Conservation (phyloP, 1,139 yeast genomes). For the Debaryomyces sp. region DNA sequence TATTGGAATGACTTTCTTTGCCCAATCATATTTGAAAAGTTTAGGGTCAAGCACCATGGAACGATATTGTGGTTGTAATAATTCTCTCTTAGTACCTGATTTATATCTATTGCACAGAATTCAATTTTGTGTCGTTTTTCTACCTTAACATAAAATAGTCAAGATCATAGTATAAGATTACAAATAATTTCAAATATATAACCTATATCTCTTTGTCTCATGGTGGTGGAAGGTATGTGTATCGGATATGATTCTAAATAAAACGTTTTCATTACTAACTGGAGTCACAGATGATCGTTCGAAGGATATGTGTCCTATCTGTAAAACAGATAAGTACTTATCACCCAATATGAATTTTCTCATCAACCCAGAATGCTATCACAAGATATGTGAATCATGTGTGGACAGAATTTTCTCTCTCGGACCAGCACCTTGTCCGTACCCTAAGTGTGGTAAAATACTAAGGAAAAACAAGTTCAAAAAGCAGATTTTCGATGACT, state of each 20-base stretch:
- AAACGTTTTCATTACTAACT: conserved; percentile 7
- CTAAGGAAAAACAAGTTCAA: conserved; percentile 88
- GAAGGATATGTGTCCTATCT: conserved; percentile 93
- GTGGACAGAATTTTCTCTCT: conserved; percentile 90
- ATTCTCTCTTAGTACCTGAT: conserved; percentile 37
- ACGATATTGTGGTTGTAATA: conserved; percentile 32
- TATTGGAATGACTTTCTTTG: conserved; percentile 23
- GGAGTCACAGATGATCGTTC: conserved; percentile 34
- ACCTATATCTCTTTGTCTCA: not conserved
- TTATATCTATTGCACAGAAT: not conserved
- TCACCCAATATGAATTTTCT: conserved; percentile 93
- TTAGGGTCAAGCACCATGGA: conserved; percentile 5
- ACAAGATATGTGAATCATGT: conserved; percentile 95
- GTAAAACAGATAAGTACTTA: conserved; percentile 91
- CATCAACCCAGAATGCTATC: conserved; percentile 96
- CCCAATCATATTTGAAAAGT: conserved; percentile 6
- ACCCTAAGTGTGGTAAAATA: conserved; percentile 86
- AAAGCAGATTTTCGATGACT: conserved; percentile 89
- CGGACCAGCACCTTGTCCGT: conserved; percentile 98
- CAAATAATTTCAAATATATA: not conserved
- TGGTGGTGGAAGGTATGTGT: conserved; percentile 8
- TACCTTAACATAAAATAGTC: not conserved
- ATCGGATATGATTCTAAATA: not conserved
- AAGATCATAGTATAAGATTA: not conserved
- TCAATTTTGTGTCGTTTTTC: not conserved